Conservation (phyloP, 1,139 yeast genomes). For the Hyphopichia khmerensis region DNA sequence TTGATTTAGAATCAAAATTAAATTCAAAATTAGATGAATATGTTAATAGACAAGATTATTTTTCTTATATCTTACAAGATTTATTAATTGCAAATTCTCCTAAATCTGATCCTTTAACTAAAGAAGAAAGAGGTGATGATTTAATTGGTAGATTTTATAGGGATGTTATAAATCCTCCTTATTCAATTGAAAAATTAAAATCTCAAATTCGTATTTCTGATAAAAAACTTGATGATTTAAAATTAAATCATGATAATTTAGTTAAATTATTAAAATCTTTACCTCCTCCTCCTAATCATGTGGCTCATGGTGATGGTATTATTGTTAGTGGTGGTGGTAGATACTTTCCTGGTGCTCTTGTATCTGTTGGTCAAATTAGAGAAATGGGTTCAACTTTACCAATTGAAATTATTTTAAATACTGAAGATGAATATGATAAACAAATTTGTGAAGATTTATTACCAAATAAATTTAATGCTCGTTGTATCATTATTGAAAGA, state of each 20-base stretch:
- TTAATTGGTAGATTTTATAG: conserved; percentile 17
- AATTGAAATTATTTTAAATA: conserved; percentile 32
- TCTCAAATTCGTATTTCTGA: conserved; percentile 19
- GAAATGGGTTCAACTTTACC: conserved; percentile 36
- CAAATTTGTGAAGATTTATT: conserved; percentile 30
- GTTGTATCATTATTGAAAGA: conserved; percentile 30
- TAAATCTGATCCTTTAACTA: conserved; percentile 16
- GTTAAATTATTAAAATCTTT: conserved; percentile 22
- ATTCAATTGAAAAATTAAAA: conserved; percentile 16
- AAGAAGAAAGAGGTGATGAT: conserved; percentile 21
- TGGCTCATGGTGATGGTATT: conserved; percentile 34
- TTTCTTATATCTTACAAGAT: conserved; percentile 14
- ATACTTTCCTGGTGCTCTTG: conserved; percentile 28
- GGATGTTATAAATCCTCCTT: conserved; percentile 12
- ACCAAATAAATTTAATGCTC: conserved; percentile 27
- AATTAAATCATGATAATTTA: conserved; percentile 23
- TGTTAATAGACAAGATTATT: conserved; percentile 14
- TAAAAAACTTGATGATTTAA: conserved; percentile 21
- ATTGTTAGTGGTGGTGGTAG: conserved; percentile 33
- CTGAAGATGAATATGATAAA: conserved; percentile 21
- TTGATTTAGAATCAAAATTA: conserved; percentile 11
- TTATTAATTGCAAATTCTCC: conserved; percentile 21
- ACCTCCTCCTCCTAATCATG: conserved; percentile 22
- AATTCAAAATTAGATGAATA: conserved; percentile 12
- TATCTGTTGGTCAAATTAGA: conserved; percentile 30